Conservation (phyloP, 164 flowering plant genomes). For the Protea cynaroides region DNA sequence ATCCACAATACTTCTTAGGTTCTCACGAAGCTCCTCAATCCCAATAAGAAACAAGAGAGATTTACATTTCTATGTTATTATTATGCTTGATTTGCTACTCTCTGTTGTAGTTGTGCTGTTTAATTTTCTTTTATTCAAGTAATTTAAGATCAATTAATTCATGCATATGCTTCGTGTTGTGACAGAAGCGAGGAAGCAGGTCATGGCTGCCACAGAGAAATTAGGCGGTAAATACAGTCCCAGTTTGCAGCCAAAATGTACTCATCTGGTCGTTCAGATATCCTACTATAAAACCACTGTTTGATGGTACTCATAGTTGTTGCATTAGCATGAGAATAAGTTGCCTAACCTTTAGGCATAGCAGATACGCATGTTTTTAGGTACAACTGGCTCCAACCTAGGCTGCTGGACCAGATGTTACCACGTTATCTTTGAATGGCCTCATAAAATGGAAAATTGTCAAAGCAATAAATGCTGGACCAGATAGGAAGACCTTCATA, state of each 20-base stretch:
- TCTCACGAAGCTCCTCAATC: too few species aligned
- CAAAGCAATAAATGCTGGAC: too few species aligned
- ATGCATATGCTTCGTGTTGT: constrained; percentile 12
- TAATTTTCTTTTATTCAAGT: not conserved
- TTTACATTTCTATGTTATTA: not conserved
- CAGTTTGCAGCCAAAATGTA: constrained; percentile 82
- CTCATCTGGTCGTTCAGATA: constrained; percentile 97
- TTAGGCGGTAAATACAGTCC: constrained; percentile 93
- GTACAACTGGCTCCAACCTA: not conserved
- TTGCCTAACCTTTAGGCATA: not conserved
- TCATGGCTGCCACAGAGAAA: constrained; percentile 84
- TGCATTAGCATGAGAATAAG: not conserved
- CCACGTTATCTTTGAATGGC: not conserved
- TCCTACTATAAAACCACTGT: constrained; percentile 40
- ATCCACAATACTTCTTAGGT: too few species aligned
- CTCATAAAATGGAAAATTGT: too few species aligned
- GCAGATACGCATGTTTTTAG: not conserved
- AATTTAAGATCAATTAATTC: not conserved
- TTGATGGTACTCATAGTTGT: not conserved
- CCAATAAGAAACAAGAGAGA: too few species aligned
- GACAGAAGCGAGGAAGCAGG: constrained; percentile 90
- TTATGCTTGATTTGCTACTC: not conserved
- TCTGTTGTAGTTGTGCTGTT: not conserved
- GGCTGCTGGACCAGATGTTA: not conserved
- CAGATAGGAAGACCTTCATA: not conserved